Conservation (phyloP, 2,329 filamentous ascomycete genomes). For the Rachicladosporium sp. region DNA sequence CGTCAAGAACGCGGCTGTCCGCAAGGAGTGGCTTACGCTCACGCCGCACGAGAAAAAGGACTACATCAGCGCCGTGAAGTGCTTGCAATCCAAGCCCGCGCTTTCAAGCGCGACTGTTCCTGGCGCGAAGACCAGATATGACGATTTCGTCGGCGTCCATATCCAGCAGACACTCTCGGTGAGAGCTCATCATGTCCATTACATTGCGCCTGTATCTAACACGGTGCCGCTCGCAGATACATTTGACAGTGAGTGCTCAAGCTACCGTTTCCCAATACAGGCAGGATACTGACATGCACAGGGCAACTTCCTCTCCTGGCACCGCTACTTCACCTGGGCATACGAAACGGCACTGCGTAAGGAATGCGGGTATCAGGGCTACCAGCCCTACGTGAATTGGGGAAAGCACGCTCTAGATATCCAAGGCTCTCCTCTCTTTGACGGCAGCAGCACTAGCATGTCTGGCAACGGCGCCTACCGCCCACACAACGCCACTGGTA, state of each 20-base stretch:
- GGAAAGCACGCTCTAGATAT: constrained; percentile 33
- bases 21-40: constrained; percentile 31
- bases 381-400: constrained; percentile 42
- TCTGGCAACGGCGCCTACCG: constrained; percentile 16
- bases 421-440: constrained; percentile 40
- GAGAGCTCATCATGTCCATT: no score
- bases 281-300: neutral
- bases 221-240: constrained; percentile 6
- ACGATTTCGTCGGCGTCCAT: constrained; percentile 20
- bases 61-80: constrained; percentile 21
- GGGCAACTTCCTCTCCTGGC: constrained; percentile 29
- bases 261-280: neutral
- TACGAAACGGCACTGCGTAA: constrained; percentile 30
- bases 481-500: constrained; percentile 28
- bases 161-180: constrained; percentile 13
- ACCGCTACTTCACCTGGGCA: constrained; percentile 30
- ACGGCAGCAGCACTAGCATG: constrained; percentile 38
- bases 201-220: no score
- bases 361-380: constrained; percentile 32
- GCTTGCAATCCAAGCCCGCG: constrained; percentile 16
- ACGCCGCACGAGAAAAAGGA: constrained; percentile 13
- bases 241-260: constrained; percentile 11
- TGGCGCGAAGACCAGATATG: constrained; percentile 17
- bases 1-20: constrained; percentile 26
- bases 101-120: constrained; percentile 9